Evolutionary conservation across 2,329 filamentous ascomycete species (phyloP), one percentile per base, ranked within the genome.

Genomic region (Fusarium euwallaceae): DNA sequence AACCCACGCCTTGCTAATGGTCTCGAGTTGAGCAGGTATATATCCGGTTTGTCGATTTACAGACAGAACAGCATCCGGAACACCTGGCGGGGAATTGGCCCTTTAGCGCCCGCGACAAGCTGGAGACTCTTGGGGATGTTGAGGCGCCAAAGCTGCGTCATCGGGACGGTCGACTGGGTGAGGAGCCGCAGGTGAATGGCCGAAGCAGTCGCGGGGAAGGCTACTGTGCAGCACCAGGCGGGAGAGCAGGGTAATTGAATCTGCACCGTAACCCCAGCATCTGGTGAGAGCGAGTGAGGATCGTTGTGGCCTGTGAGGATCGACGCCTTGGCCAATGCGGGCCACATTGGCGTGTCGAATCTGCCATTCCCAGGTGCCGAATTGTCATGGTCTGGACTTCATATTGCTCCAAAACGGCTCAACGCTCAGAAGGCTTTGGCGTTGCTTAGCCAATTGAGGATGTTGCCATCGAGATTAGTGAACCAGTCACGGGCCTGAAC

Each of bases 231-330:
- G 43, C 43, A 48, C 24, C 29, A 24, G 22, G 41, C n/a, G 34
- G 60, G 29, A 45, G 48, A 64, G 62, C 55, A 63, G 58, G 22
- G 43, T 22, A 61, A 45, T 67, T 60, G 32, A 51, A 24, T 61
- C 51, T 66, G 61, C 70, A 64, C 61, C 61, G 70, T 61, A 61
- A 61, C 34, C 51, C 36, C 24, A 45, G 36, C 17, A 63, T 65
- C 60, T 71, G 20, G 41, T 22, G 48, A 53, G 63, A 39, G 32
- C 41, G 71, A 68, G 41, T 39, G 58, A 71, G 14, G 60, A 66
- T 65, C 65, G 41, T 29, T 61, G 24, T 61, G 41, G 45, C 36
- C 34, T 56, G 66, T 63, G 61, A 69, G 22, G 64, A 70, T 75
- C 58, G 62, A 69, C 34, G 32, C 17, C 66, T 60, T 45, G 61